phyloP scores from a whole-genome alignment of 352 stramenopile genomes.

The Globisporangium okanoganense region DNA sequence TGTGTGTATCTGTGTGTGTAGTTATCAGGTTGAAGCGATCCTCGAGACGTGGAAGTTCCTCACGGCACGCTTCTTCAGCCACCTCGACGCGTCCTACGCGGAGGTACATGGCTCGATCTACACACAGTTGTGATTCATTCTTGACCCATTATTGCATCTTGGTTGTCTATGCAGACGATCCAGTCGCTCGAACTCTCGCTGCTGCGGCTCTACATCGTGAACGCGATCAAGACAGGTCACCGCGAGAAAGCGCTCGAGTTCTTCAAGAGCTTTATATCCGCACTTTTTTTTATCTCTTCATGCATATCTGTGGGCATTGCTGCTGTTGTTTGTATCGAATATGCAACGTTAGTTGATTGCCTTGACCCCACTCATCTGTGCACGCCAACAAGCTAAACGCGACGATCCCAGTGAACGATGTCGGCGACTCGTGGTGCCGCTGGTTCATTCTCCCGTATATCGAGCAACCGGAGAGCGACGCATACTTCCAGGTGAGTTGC shows the following conservation, averaged over 20 bases:
- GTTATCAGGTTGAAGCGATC: conserved; percentile 72
- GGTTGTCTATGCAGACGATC: conserved; percentile 37
- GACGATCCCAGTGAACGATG: conserved; percentile 20
- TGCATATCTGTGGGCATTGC: neutral
- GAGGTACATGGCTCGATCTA: conserved; percentile 10
- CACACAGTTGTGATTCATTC: neutral
- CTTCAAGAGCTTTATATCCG: conserved; percentile 62
- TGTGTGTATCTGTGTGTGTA: conserved; percentile 16
- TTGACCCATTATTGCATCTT: neutral
- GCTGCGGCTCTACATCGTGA: conserved; percentile 71
- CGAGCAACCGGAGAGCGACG: conserved; percentile 59
- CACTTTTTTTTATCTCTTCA: conserved; percentile 3
- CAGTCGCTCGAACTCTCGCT: conserved; percentile 63
- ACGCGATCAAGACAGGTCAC: conserved; percentile 66
- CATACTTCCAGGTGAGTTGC: conserved; percentile 56
- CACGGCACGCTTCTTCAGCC: conserved; percentile 72
- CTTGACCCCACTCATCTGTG: conserved; percentile 14
- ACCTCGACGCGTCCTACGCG: conserved; percentile 68
- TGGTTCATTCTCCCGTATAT: conserved; percentile 86
- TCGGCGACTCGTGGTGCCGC: conserved; percentile 56
- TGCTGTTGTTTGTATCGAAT: conserved; percentile 1
- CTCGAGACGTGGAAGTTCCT: conserved; percentile 82
- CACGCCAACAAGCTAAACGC: conserved; percentile 67
- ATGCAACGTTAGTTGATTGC: neutral
- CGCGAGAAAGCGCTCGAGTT: conserved; percentile 72